These are phyloP conservation scores for Bipolaris victoriae DNA, from an alignment of 2,329 filamentous ascomycete genomes.

Conservation along the genomic window DNA sequence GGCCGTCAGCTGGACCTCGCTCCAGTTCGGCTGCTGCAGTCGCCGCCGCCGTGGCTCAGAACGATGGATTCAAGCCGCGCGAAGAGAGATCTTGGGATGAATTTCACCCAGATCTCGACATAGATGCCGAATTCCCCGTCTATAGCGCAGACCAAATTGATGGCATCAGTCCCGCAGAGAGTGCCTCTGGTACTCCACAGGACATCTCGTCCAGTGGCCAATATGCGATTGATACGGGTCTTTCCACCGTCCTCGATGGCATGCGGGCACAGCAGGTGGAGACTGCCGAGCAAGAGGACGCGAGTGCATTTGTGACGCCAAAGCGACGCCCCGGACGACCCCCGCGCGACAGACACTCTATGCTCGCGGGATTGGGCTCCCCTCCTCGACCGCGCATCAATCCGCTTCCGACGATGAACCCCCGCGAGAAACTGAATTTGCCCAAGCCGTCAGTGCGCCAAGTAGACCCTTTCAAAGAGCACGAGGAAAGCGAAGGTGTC, in stretches of 20 bases:
- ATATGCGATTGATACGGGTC: constrained; percentile 43
- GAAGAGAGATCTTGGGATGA: constrained; percentile 98
- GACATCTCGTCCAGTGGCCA: constrained; percentile 36
- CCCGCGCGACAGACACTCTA: constrained; percentile 66
- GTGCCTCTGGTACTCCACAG: constrained; percentile 56
- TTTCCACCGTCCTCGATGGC: constrained; percentile 45
- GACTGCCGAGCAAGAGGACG: constrained; percentile 30
- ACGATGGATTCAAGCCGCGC: constrained; percentile 94
- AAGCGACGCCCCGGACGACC: constrained; percentile 69
- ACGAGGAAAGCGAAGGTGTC: constrained; percentile 83
- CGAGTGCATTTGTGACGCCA: constrained; percentile 45
- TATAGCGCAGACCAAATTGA: constrained; percentile 87
- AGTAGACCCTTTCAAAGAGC: constrained; percentile 78
- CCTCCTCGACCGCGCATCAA: constrained; percentile 69
- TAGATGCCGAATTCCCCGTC: constrained; percentile 78
- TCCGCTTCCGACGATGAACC: constrained; percentile 79
- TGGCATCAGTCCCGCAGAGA: constrained; percentile 60
- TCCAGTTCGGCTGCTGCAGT: constrained; percentile 89
- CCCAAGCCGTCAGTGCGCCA: constrained; percentile 76
- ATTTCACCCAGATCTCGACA: constrained; percentile 93
- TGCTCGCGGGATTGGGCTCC: constrained; percentile 65
- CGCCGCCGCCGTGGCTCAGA: constrained; percentile 85
- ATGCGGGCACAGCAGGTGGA: constrained; percentile 41
- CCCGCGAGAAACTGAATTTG: constrained; percentile 78
- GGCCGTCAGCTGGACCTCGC: constrained; percentile 63